Evolutionary conservation across 352 stramenopile genomes (phyloP).

Genomic region (Globisporangium paddicum): DNA sequence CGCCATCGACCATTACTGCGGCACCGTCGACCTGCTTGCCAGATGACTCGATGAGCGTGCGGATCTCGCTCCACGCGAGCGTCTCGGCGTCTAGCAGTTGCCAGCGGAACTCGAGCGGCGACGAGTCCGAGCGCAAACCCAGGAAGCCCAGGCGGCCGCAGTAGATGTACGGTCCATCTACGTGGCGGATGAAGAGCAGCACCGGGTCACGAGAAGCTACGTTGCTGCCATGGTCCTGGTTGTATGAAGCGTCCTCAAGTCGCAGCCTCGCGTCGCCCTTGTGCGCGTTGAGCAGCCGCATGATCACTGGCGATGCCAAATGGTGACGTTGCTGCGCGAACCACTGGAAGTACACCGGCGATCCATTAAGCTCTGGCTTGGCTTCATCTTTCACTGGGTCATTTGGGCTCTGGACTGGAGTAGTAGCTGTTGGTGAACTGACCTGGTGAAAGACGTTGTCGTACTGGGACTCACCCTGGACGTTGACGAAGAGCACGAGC

Average conservation of each 20-base stretch:
- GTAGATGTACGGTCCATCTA: constrained; percentile 60
- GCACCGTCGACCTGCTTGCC: constrained; percentile 7
- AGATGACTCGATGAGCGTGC: constrained; percentile 19
- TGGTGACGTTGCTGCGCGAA: constrained; percentile 35
- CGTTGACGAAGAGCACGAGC: constrained; percentile 52
- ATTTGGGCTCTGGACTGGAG: background rate
- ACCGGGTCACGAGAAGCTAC: constrained; percentile 18
- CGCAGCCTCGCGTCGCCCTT: constrained; percentile 24
- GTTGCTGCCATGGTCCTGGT: background rate
- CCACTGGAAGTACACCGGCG: constrained; percentile 52
- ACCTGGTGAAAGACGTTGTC: constrained; percentile 45
- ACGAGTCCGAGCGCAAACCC: constrained; percentile 20
- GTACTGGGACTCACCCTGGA: constrained; percentile 27
- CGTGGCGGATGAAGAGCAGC: constrained; percentile 51
- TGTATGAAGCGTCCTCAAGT: constrained; percentile 26
- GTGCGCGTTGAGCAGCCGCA: constrained; percentile 22
- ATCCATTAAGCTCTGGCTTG: background rate
- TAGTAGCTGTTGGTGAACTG: background rate
- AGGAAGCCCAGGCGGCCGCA: constrained; percentile 54
- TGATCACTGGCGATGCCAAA: constrained; percentile 23
- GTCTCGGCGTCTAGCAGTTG: constrained; percentile 45
- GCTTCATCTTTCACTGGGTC: background rate
- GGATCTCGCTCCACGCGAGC: constrained; percentile 23
- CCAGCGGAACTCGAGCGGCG: constrained; percentile 61
- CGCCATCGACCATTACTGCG: background rate